Conservation (phyloP, 768 basidiomycete genomes). For the Hypsizygus marmoreus region DNA sequence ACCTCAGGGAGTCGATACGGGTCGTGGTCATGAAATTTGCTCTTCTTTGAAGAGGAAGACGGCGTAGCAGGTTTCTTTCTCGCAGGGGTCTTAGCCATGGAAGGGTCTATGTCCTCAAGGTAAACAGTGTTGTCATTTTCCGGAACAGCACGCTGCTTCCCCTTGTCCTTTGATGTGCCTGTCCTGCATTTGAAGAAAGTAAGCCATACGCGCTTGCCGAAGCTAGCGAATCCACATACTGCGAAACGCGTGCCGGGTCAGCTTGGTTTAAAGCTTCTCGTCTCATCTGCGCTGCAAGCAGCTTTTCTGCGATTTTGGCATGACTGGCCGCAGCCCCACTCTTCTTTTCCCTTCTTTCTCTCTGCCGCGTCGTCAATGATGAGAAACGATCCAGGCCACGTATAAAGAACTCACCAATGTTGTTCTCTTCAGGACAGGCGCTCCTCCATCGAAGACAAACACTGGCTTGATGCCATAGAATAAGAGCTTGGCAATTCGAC, state of each 20-base stretch:
- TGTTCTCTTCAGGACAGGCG: conserved; percentile 83
- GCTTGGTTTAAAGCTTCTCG: conserved; percentile 70
- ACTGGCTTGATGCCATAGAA: conserved; percentile 99
- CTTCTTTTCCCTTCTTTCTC: conserved; percentile 89
- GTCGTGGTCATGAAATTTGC: conserved; percentile 76
- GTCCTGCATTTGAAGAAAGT: background rate
- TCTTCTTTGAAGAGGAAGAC: conserved; percentile 59
- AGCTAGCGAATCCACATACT: background rate
- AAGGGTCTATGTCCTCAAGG: conserved; percentile 78
- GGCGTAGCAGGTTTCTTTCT: conserved; percentile 39
- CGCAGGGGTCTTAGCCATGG: conserved; percentile 54
- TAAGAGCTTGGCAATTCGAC: conserved; percentile 90
- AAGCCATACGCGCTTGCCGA: background rate
- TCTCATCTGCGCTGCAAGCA: conserved; percentile 92
- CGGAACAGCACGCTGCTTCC: conserved; percentile 47
- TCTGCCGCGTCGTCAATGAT: conserved; percentile 41
- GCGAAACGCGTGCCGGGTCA: conserved; percentile 5
- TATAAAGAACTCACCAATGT: conserved; percentile 68
- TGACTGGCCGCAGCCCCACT: conserved; percentile 86
- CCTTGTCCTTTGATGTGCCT: conserved; percentile 42
- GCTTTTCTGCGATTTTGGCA: conserved; percentile 83
- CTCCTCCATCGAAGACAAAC: conserved; percentile 98
- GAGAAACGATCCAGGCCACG: background rate
- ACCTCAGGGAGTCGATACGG: conserved; percentile 92
- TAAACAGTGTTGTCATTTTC: conserved; percentile 81